phyloP scores from a whole-genome alignment of 495 filamentous ascomycete species.

The Annulohypoxylon maeteangense region DNA sequence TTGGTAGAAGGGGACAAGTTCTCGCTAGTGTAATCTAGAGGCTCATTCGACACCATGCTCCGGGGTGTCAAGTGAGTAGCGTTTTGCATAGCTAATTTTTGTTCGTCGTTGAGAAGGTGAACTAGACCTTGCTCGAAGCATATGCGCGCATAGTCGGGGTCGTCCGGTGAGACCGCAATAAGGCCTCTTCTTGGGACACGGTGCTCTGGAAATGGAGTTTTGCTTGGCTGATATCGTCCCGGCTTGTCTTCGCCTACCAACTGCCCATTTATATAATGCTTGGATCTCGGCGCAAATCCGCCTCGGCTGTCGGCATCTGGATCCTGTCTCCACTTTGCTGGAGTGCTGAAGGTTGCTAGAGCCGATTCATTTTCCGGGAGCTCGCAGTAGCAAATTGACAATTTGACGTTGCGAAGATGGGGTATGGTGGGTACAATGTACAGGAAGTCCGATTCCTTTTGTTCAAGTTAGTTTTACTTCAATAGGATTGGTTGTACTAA shows the following conservation, averaged over 20 bases:
- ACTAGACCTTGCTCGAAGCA: constrained; percentile 58
- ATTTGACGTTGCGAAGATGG: constrained; percentile 71
- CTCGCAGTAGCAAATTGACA: constrained; percentile 64
- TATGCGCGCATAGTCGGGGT: constrained; percentile 58
- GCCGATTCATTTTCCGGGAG: constrained; percentile 58
- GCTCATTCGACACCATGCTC: constrained; percentile 48
- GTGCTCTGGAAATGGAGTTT: constrained; percentile 58
- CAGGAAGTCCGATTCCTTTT: constrained; percentile 77
- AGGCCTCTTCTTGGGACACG: constrained; percentile 60
- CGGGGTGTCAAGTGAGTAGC: constrained; percentile 45
- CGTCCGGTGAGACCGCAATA: constrained; percentile 54
- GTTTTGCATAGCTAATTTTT: constrained; percentile 44
- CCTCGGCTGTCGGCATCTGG: constrained; percentile 54
- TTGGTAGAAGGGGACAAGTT: constrained; percentile 41
- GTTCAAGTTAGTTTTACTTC: constrained; percentile 41
- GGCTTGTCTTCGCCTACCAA: constrained; percentile 56
- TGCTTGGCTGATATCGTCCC: constrained; percentile 49
- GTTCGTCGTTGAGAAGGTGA: constrained; percentile 51
- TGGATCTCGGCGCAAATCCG: constrained; percentile 57
- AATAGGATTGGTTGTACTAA: not conserved
- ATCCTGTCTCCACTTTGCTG: constrained; percentile 65
- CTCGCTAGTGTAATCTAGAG: constrained; percentile 38
- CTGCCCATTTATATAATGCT: constrained; percentile 59
- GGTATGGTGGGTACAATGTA: constrained; percentile 74
- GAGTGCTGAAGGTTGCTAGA: constrained; percentile 47